Evolutionary conservation across 2,329 filamentous ascomycete species (phyloP).

Genomic region (Aspergillus calidoustus): DNA sequence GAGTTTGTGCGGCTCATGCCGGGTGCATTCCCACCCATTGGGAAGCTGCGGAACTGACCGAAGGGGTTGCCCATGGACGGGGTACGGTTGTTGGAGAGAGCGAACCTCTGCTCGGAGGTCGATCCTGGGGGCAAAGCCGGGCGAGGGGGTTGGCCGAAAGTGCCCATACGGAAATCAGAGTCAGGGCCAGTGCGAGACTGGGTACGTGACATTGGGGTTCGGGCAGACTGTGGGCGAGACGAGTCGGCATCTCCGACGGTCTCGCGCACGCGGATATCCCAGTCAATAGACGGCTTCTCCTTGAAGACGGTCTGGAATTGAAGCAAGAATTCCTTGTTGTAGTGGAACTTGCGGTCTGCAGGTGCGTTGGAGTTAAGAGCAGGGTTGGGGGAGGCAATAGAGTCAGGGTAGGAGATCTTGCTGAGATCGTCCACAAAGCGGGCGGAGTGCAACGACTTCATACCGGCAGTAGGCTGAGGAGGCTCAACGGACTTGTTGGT

Average conservation of each 20-base stretch:
- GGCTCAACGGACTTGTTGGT: slow-evolving; percentile 87
- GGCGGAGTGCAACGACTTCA: slow-evolving; percentile 90
- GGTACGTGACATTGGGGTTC: slow-evolving; percentile 56
- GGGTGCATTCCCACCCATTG: slow-evolving; percentile 65
- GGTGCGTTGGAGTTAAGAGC: slow-evolving; percentile 78
- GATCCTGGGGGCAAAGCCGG: slow-evolving; percentile 73
- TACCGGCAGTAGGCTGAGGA: slow-evolving; percentile 87
- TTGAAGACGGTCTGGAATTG: slow-evolving; percentile 97
- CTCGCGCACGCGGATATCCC: slow-evolving; percentile 85
- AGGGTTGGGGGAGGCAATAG: slow-evolving; percentile 87
- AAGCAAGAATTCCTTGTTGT: slow-evolving; percentile 91
- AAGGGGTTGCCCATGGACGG: slow-evolving; percentile 58
- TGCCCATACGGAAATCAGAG: slow-evolving; percentile 68
- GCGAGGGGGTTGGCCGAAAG: slow-evolving; percentile 59
- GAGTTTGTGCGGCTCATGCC: slow-evolving; percentile 69
- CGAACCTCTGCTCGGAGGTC: slow-evolving; percentile 77
- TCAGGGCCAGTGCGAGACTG: slow-evolving; percentile 58
- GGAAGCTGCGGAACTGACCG: slow-evolving; percentile 65
- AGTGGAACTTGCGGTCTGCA: slow-evolving; percentile 82
- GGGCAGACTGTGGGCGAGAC: slow-evolving; percentile 64
- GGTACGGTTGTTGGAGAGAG: slow-evolving; percentile 60
- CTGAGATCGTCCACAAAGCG: slow-evolving; percentile 82
- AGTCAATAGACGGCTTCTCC: slow-evolving; percentile 93
- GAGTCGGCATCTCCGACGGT: slow-evolving; percentile 76
- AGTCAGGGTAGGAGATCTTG: slow-evolving; percentile 78